phyloP scores from a whole-genome alignment of 179 eudicot species.

The Beta lomatogona region DNA sequence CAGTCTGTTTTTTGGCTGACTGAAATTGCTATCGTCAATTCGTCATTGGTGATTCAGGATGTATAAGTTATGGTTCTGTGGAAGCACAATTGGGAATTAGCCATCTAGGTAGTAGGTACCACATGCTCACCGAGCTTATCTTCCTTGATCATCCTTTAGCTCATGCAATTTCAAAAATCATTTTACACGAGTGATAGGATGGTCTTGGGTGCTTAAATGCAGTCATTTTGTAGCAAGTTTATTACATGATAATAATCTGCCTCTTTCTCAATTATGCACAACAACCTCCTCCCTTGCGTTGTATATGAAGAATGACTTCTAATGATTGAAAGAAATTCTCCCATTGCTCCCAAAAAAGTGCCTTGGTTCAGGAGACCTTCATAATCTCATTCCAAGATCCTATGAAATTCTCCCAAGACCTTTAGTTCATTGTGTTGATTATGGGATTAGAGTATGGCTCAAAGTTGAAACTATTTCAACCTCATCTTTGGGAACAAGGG shows the following conservation, averaged over 20 bases:
- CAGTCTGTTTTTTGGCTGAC: background rate
- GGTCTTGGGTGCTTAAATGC: background rate
- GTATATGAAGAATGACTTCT: background rate
- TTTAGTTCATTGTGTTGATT: no score
- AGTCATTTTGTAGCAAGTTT: background rate
- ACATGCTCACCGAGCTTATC: background rate
- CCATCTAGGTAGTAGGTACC: background rate
- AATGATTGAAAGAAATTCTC: no score
- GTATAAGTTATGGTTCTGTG: background rate
- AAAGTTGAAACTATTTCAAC: no score
- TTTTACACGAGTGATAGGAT: background rate
- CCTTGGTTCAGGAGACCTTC: no score
- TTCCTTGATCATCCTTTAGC: background rate
- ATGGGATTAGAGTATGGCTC: no score
- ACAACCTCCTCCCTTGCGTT: background rate
- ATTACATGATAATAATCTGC: background rate
- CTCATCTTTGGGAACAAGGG: background rate
- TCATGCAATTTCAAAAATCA: background rate
- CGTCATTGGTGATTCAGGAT: no score
- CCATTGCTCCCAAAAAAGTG: no score
- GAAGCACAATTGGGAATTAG: background rate
- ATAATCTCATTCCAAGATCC: no score
- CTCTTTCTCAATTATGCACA: background rate
- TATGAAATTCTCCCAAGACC: no score
- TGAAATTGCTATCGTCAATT: background rate